phyloP scores from a whole-genome alignment of 805 yeast genomes.

The Metschnikowia corniflorae region DNA sequence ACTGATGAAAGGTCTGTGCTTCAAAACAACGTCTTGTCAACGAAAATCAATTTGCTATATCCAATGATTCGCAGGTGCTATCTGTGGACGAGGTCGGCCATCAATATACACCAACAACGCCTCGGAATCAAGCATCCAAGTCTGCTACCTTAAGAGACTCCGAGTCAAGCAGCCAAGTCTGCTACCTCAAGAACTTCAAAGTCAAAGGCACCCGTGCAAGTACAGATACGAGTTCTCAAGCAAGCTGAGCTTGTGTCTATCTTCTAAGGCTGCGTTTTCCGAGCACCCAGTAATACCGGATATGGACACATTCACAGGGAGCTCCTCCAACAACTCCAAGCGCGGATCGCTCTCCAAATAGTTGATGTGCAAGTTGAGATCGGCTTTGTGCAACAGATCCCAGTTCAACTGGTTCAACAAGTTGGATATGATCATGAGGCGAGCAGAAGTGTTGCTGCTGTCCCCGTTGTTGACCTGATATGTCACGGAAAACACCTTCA shows the following conservation, averaged over 20 bases:
- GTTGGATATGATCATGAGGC: slow-evolving; percentile 11
- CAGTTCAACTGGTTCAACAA: slow-evolving; percentile 16
- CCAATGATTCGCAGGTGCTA: no score
- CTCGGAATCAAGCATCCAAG: no score
- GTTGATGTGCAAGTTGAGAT: slow-evolving; percentile 12
- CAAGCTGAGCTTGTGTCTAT: slow-evolving; percentile 7
- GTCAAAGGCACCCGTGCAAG: slow-evolving; percentile 9
- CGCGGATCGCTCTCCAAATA: slow-evolving; percentile 11
- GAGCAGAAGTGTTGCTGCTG: slow-evolving; percentile 11
- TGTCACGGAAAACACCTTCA: slow-evolving; percentile 10
- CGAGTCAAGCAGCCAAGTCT: no score
- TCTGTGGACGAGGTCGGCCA: no score
- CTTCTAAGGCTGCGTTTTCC: background rate
- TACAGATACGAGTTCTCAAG: slow-evolving; percentile 12
- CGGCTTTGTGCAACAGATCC: slow-evolving; percentile 8
- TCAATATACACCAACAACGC: no score
- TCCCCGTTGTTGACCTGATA: slow-evolving; percentile 13
- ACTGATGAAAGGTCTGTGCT: no score
- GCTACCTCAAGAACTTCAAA: no score
- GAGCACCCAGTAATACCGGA: slow-evolving; percentile 4
- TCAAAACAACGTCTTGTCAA: no score
- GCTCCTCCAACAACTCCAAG: slow-evolving; percentile 14
- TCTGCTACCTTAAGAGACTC: no score
- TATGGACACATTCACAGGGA: slow-evolving; percentile 12
- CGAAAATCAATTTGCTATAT: no score